phyloP scores from a whole-genome alignment of 441 rosid genomes.

The Adansonia rubrostipa region DNA sequence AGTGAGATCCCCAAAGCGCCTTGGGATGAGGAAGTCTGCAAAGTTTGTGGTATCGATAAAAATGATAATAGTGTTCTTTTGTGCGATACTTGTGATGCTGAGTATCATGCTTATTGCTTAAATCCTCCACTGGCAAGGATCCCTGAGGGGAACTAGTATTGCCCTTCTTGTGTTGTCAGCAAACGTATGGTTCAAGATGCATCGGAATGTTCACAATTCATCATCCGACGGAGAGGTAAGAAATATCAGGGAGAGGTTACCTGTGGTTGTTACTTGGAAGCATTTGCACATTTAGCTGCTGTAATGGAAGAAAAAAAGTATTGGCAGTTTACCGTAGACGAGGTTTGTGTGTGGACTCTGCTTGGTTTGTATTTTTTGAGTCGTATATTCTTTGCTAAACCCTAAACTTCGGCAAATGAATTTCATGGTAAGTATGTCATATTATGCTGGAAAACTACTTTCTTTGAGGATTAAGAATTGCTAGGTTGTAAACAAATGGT shows the following conservation, averaged over 20 bases:
- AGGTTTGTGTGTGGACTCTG: too few species aligned
- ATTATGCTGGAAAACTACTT: too few species aligned
- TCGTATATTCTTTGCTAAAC: too few species aligned
- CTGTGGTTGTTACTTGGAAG: too few species aligned
- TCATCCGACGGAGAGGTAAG: conserved; percentile 48
- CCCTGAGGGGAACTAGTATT: conserved; percentile 99
- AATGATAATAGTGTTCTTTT: conserved; percentile 97
- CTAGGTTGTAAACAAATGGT: background rate
- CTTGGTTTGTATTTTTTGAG: too few species aligned
- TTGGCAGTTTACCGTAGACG: too few species aligned
- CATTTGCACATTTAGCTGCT: too few species aligned
- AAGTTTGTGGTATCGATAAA: conserved; percentile 96
- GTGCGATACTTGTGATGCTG: conserved; percentile 97
- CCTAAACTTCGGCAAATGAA: too few species aligned
- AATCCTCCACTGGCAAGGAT: conserved; percentile 94
- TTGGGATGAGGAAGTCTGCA: conserved; percentile 99
- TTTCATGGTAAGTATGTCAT: too few species aligned
- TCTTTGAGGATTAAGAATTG: background rate
- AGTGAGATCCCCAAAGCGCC: conserved; percentile 91
- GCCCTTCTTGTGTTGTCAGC: conserved; percentile 83
- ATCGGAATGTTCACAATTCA: conserved; percentile 48
- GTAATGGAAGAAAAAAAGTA: too few species aligned
- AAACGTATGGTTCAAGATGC: conserved; percentile 56
- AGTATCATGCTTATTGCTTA: conserved; percentile 98
- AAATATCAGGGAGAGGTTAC: conserved; percentile 71